Base-by-base conservation (phyloP, 495 filamentous ascomycete species). In the Xylaria castorea region DNA sequence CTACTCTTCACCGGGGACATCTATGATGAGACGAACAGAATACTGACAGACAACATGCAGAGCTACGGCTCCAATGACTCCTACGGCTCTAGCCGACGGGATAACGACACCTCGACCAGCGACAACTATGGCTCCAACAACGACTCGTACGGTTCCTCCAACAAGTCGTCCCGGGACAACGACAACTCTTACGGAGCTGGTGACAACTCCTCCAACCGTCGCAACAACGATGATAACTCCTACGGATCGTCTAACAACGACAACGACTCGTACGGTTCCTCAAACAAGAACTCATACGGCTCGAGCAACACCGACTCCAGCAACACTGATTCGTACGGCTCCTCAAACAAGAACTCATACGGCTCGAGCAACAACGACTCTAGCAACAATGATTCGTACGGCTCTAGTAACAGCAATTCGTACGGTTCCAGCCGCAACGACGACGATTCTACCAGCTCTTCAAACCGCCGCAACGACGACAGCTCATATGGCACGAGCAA, bases 221-320 rank as follows among this genome's bases (percentile, higher is more conserved):
- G 42, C 42, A 32, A 58, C 50, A 66, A 75, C 44, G 67, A 75
- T n/a, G 68, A 48, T n/a, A 75, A 53, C 68, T 68, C 38, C 8
- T 74, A 62, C 51, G 74, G 53, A 60, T 74, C 40, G 44, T 68
- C 66, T 40, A 65, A 55, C n/a, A 71, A 68, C 30, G 72, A 75
- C 53, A 69, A 50, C 46, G 73, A 74, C 40, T 70, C 66, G 0
- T 68, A 68, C 25, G 66, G 75, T 22, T 75, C 70, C 3, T 55
- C 66, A 18, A 72, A 50, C 61, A 66, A 75, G 27, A 71, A 77
- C 68, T 67, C 61, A 34, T 80, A 75, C 40, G 73, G 78, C 22
- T 79, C 75, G 14, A 42, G 69, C n/a, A 79, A 80, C 57, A 82
- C 75, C 70, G 81, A 73, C 55, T 68, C n/a, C n/a, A 42, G 69